These are phyloP conservation scores for Arthroderma sp. DNA, from an alignment of 2,329 filamentous ascomycete genomes.

Conservation along the genomic window DNA sequence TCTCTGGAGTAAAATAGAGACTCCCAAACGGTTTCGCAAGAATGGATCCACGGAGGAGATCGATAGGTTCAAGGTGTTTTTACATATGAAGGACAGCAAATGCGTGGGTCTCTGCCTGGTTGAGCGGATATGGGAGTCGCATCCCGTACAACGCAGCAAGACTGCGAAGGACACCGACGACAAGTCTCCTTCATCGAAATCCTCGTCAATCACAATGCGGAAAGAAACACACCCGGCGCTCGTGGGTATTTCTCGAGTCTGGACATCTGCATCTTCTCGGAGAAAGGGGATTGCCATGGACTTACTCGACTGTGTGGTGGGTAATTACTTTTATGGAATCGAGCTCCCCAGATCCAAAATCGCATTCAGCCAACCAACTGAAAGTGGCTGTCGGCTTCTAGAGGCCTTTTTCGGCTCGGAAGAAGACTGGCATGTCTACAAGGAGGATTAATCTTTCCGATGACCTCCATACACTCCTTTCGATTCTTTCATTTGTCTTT, in stretches of 20 bases:
- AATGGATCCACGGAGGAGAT: conserved; percentile 22
- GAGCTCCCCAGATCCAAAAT: conserved; percentile 42
- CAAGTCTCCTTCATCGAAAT: conserved; percentile 11
- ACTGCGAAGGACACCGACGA: conserved; percentile 12
- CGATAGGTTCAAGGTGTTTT: conserved; percentile 46
- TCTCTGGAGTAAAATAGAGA: conserved; percentile 41
- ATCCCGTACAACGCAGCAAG: conserved; percentile 30
- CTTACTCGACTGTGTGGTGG: conserved; percentile 43
- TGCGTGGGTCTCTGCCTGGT: conserved; percentile 50
- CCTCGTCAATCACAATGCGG: conserved; percentile 35
- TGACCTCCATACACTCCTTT: too few relatives aligned
- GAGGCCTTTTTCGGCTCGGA: conserved; percentile 44
- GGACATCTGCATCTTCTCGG: conserved; percentile 46
- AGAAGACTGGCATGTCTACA: conserved; percentile 49
- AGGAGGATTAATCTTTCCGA: conserved; percentile 21
- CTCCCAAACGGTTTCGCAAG: conserved; percentile 25
- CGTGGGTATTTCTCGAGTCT: conserved; percentile 53
- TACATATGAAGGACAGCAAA: conserved; percentile 48
- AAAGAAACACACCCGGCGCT: conserved; percentile 34
- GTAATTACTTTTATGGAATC: conserved; percentile 43
- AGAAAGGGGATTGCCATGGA: conserved; percentile 44
- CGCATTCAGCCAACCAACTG: conserved; percentile 55
- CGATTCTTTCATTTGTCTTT: too few relatives aligned
- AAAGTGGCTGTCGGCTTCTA: conserved; percentile 45
- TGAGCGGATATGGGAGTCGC: conserved; percentile 47